Conservation (phyloP, 805 yeast species). For the Metschnikowia lunata region DNA sequence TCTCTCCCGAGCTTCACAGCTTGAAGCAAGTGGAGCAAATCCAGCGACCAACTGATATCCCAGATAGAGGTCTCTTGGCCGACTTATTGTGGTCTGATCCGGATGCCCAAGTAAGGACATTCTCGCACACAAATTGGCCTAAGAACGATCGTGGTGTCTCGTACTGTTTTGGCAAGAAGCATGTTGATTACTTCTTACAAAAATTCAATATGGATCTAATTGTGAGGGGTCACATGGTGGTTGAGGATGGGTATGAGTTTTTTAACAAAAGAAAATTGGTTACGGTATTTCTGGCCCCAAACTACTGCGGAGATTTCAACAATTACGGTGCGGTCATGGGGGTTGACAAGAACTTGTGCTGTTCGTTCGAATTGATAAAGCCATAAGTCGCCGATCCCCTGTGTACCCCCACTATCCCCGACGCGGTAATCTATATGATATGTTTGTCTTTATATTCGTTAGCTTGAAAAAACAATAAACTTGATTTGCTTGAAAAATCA, state of each 20-base stretch:
- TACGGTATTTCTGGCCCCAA: slow-evolving; percentile 79
- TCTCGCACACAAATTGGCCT: slow-evolving; percentile 55
- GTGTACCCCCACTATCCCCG: neutral
- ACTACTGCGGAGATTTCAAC: slow-evolving; percentile 77
- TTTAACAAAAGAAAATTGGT: slow-evolving; percentile 70
- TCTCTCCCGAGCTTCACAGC: slow-evolving; percentile 65
- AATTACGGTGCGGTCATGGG: slow-evolving; percentile 80
- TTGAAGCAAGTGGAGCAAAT: slow-evolving; percentile 67
- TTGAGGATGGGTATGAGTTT: slow-evolving; percentile 83
- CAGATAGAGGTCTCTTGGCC: slow-evolving; percentile 72
- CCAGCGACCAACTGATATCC: slow-evolving; percentile 78
- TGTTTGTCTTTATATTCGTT: too few species aligned
- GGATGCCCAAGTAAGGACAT: slow-evolving; percentile 39
- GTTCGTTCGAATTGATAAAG: slow-evolving; percentile 67
- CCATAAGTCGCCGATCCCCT: slow-evolving; percentile 35
- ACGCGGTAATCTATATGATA: too few species aligned
- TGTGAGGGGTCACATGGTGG: slow-evolving; percentile 86
- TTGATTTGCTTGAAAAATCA: too few species aligned
- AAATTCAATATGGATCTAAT: slow-evolving; percentile 70
- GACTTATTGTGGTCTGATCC: slow-evolving; percentile 86
- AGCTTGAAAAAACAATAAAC: too few species aligned
- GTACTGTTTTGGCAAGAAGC: slow-evolving; percentile 68
- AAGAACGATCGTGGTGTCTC: slow-evolving; percentile 83
- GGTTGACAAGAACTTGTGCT: slow-evolving; percentile 61
- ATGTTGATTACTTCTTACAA: slow-evolving; percentile 64